Conservation (phyloP, 2,329 filamentous ascomycete species). For the Falciphora oryzae region DNA sequence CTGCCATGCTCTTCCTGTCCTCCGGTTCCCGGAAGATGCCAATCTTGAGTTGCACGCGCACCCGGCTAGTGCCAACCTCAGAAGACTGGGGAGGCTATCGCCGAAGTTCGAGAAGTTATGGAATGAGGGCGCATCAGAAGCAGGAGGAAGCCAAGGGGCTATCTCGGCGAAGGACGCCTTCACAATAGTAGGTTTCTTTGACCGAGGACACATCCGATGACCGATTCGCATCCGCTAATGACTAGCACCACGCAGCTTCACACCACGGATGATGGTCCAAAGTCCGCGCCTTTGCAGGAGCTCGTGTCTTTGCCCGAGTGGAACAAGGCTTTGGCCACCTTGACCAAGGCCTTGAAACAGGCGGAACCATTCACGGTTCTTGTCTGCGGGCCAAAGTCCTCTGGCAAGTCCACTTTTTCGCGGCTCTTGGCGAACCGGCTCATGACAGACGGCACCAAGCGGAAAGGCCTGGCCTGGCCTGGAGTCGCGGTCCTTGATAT, state of each 20-base stretch:
- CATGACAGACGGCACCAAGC: constrained; percentile 39
- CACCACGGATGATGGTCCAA: constrained; percentile 46
- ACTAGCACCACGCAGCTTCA: constrained; percentile 37
- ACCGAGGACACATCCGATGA: neutral
- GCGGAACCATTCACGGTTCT: constrained; percentile 40
- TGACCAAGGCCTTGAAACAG: constrained; percentile 30
- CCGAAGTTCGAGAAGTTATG: constrained; percentile 64
- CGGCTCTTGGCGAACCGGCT: constrained; percentile 61
- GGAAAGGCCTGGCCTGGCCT: constrained; percentile 21
- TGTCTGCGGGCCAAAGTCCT: constrained; percentile 63
- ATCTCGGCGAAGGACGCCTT: constrained; percentile 10
- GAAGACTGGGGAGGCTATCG: constrained; percentile 52
- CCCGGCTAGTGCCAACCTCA: constrained; percentile 41
- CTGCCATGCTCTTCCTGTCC: constrained; percentile 64
- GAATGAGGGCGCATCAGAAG: constrained; percentile 37
- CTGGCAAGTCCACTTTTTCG: constrained; percentile 72
- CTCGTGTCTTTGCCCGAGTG: constrained; percentile 52
- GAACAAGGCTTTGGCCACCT: constrained; percentile 52
- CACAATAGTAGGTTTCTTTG: constrained; percentile 10
- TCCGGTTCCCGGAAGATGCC: constrained; percentile 47
- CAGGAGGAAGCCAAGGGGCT: neutral
- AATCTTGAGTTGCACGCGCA: constrained; percentile 52
- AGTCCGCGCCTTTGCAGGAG: constrained; percentile 44
- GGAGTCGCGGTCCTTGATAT: constrained; percentile 62
- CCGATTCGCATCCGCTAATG: neutral